phyloP scores from a whole-genome alignment of 1,139 yeast species.

The Geotrichum klebahnii region DNA sequence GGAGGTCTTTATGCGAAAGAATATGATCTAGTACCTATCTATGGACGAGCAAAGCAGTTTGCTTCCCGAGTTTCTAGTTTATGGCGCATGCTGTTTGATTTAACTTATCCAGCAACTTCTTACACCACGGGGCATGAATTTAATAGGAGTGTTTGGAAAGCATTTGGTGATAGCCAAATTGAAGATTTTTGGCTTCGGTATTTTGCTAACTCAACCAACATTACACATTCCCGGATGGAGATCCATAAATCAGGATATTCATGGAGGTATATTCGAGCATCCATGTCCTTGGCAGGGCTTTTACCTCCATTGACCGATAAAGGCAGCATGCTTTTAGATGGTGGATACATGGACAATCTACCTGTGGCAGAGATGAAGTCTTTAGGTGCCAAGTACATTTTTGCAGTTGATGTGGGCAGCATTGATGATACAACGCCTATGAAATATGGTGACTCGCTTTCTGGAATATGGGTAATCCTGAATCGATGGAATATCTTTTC shows the following conservation, averaged over 20 bases:
- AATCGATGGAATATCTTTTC: slow-evolving; percentile 93
- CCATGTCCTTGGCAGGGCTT: slow-evolving; percentile 93
- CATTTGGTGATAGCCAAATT: slow-evolving; percentile 84
- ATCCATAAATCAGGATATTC: slow-evolving; percentile 88
- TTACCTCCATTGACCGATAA: slow-evolving; percentile 77
- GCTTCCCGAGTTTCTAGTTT: slow-evolving; percentile 74
- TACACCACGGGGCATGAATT: slow-evolving; percentile 96
- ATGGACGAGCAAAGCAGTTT: slow-evolving; percentile 85
- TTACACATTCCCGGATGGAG: slow-evolving; percentile 93
- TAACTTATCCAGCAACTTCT: slow-evolving; percentile 90
- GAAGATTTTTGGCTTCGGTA: slow-evolving; percentile 94
- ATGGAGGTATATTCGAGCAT: slow-evolving; percentile 93
- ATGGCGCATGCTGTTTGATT: slow-evolving; percentile 79
- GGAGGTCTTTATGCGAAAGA: slow-evolving; percentile 94
- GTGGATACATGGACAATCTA: slow-evolving; percentile 90
- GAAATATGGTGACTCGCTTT: slow-evolving; percentile 87
- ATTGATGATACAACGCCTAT: slow-evolving; percentile 87
- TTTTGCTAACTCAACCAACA: slow-evolving; percentile 88
- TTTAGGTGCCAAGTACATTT: slow-evolving; percentile 79
- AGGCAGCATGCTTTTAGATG: slow-evolving; percentile 91
- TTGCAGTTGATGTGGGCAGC: slow-evolving; percentile 96
- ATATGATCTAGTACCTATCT: slow-evolving; percentile 83
- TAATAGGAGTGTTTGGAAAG: slow-evolving; percentile 93
- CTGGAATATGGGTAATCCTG: slow-evolving; percentile 86
- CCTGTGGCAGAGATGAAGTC: slow-evolving; percentile 85